Base-by-base conservation (phyloP, 441 rosid genomes). In the Daphne laureola region DNA sequence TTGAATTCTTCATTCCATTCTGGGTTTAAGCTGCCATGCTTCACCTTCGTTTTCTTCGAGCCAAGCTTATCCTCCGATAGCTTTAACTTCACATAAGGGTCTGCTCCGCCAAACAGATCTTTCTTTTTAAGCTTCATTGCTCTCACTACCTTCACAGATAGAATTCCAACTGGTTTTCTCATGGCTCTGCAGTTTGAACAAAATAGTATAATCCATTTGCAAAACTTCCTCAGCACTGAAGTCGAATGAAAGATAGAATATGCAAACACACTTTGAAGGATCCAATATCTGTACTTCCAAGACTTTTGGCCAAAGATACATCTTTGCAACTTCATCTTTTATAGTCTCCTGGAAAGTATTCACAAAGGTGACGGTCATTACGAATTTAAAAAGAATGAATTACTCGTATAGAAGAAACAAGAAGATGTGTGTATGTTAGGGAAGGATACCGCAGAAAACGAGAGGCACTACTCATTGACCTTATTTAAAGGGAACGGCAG, bases 291-390 rank as follows among this genome's bases (percentile, higher is more conserved):
- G 75, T 52, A 93, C 84, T 64, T 77, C 82, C 27, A 93, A 66
- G 57, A 80, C 67, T 78, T 90, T 90, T 55, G 99, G 99, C 99
- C 99, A 90, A 31, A 93, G 71, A 64, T 83, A 93, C 99, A 93
- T 83, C 64, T 75, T 90, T 44, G 87, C 96, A 71, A 90, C 95
- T 72, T 90, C 96, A 49, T 85, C 90, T 67, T 83, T 90, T 60
- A 90, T 84, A 45, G 75, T 73, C 72, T 90, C 97, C 98, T 93
- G 83, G 58, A 78, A 26, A 12, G 38, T 31, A 31, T 31, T 31
- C 11, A 31, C 38, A 4, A 31, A 31, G 38, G 38, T 31, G 38
- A 31, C 38, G 0, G 12, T 2, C 11, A 4, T 9, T 31, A 31
- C 7, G 0, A 31, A 31, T 31, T 31, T 31, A 31, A 1, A 31